Conservation (phyloP, 805 yeast genomes). For the Yarrowia sp. region DNA sequence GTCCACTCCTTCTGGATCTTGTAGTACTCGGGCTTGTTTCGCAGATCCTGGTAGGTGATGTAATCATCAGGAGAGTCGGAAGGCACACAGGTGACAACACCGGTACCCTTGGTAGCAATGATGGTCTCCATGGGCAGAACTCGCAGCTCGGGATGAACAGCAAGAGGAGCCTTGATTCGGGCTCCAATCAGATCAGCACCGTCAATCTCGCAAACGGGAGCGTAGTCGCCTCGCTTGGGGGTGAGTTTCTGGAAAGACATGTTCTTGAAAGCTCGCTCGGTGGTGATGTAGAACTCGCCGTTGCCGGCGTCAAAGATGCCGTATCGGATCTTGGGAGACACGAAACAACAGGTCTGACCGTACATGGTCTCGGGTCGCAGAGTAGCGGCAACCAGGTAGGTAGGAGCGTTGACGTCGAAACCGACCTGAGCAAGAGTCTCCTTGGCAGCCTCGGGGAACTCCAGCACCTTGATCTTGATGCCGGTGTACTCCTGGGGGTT, state of each 20-base stretch:
- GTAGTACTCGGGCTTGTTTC: constrained; percentile 87
- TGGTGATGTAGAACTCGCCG: constrained; percentile 72
- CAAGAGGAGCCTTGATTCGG: constrained; percentile 78
- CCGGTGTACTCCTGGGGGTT: constrained; percentile 95
- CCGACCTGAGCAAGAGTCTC: constrained; percentile 43
- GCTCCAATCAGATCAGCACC: constrained; percentile 85
- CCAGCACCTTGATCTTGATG: constrained; percentile 73
- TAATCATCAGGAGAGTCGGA: constrained; percentile 98
- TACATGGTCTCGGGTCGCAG: constrained; percentile 98
- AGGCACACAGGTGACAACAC: constrained; percentile 98
- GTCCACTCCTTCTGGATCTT: constrained; percentile 87
- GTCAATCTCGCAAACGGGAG: constrained; percentile 54
- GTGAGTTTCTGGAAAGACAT: constrained; percentile 94
- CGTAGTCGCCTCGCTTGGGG: constrained; percentile 78
- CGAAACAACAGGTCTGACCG: constrained; percentile 97
- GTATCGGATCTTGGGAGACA: constrained; percentile 88
- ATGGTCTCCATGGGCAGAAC: constrained; percentile 98
- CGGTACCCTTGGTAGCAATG: constrained; percentile 88
- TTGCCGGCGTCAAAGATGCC: constrained; percentile 87
- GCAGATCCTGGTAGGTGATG: constrained; percentile 79
- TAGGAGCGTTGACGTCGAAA: constrained; percentile 50
- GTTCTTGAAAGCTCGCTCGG: constrained; percentile 94
- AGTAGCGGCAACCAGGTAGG: constrained; percentile 91
- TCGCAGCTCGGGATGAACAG: constrained; percentile 65
- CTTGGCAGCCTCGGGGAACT: constrained; percentile 59